phyloP scores from a whole-genome alignment of 352 stramenopile species.

The Blastocystis sp. region DNA sequence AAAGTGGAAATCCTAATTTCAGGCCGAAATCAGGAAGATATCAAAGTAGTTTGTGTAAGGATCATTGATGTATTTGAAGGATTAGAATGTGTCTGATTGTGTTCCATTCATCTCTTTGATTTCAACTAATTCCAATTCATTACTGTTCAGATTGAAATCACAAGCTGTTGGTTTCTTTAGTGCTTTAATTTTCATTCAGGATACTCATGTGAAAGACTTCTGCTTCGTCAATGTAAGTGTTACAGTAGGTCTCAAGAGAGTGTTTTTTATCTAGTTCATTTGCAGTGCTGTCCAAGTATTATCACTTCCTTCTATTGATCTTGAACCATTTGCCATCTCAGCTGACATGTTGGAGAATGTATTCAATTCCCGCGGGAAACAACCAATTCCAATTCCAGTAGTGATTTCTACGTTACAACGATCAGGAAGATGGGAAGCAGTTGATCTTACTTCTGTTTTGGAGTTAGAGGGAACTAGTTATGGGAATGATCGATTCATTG shows the following conservation, averaged over 20 bases:
- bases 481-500: background rate
- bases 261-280: constrained; percentile 4
- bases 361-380: background rate
- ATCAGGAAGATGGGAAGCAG: background rate
- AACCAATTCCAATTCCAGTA: background rate
- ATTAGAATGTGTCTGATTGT: constrained; percentile 26
- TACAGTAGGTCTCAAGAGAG: background rate
- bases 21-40: background rate
- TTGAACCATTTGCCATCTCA: background rate
- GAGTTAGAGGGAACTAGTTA: background rate
- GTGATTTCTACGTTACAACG: background rate
- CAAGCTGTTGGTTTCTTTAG: constrained; percentile 20
- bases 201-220: background rate
- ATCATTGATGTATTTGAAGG: background rate
- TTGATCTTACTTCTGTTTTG: background rate
- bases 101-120: background rate
- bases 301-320: background rate
- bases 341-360: background rate
- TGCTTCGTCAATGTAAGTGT: constrained; percentile 41
- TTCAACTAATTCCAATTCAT: background rate
- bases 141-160: background rate
- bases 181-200: constrained; percentile 4
- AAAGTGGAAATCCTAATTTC: background rate
- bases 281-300: background rate
- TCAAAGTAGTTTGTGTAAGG: background rate